A percentile compares a stretch with the other conserved stretches of the same genome.
Evolutionary conservation across 352 stramenopile species (phyloP).

Genomic region (Phytophthora sp.): DNA sequence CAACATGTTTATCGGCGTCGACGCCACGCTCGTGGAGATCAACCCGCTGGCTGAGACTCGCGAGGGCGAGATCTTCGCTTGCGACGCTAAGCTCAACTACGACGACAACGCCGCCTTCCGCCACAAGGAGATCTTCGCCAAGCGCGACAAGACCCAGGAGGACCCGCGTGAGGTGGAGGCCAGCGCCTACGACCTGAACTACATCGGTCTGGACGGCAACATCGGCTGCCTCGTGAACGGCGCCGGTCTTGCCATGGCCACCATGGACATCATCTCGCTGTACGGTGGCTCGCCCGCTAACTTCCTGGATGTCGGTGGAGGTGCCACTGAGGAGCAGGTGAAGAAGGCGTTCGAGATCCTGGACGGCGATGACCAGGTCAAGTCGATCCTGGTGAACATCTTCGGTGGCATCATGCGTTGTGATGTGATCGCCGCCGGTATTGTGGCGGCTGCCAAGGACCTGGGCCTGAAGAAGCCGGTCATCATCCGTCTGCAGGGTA

Average conservation of each 20-base stretch:
- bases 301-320: slow-evolving; percentile 99
- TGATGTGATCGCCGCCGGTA: slow-evolving; percentile 96
- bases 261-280: slow-evolving; percentile 99
- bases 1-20: slow-evolving; percentile 95
- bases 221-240: slow-evolving; percentile 99
- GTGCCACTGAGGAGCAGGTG: slow-evolving; percentile 92
- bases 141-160: slow-evolving; percentile 93
- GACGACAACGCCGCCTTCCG: slow-evolving; percentile 98
- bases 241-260: slow-evolving; percentile 98
- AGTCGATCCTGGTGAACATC: slow-evolving; percentile 99
- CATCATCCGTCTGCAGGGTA: slow-evolving; percentile 98
- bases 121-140: slow-evolving; percentile 94
- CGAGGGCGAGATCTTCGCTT: slow-evolving; percentile 95
- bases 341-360: slow-evolving; percentile 90
- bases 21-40: slow-evolving; percentile 98
- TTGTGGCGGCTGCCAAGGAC: slow-evolving; percentile 96
- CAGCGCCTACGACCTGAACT: slow-evolving; percentile 97
- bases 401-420: slow-evolving; percentile 99
- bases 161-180: slow-evolving; percentile 96
- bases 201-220: slow-evolving; percentile 99
- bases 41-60: slow-evolving; percentile 98
- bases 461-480: slow-evolving; percentile 97
- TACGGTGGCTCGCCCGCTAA: slow-evolving; percentile 97
- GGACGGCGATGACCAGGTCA: slow-evolving; percentile 93
- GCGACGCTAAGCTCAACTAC: slow-evolving; percentile 99